Evolutionary conservation across 176 grass and related monocot species (phyloP), one percentile per base, ranked within the genome.

Genomic region (Cocos nucifera): DNA sequence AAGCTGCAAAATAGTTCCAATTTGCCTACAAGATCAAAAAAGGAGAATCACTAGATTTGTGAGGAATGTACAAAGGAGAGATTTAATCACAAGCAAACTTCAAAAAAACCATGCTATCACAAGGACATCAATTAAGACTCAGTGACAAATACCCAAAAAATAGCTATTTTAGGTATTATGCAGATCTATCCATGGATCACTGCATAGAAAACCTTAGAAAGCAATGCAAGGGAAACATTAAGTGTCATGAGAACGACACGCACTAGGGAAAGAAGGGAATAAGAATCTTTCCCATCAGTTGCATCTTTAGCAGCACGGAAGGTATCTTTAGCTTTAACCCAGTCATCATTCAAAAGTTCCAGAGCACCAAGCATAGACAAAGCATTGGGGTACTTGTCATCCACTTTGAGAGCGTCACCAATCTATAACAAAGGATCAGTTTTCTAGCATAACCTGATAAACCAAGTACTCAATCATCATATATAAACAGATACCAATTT

Each of bases 1-100:
- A 54, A 71, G 86, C 91, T 62, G 91, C 91, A 77, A 87, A 96
- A 68, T 96, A 96, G 75, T 96, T 96, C 91, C 91, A 96, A 67
- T 96, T 96, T 17, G 83, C 91, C 89, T 95, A 56, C 23, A 63
- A 23, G 54, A 39, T 35, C 15, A 65, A 25, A 50, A 16, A 23
- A 50, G 50, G 20, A 44, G 35, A 44, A 44, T 44, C 35, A 44
- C 35, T 9, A 44, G 2, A 44, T 44, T 44, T 44, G 9, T 44
- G 35, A 44, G 35, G 10, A 12, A 44, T 12, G 14, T 44, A 44
- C 35, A 44, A 44, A 30, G 4, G 28, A 30, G 28, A 30, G 4
- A 30, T 30, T 21, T 30, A 30, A 30, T 30, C 26, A 30, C 28
- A 30, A 30, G 28, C 4, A 30, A 30, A 6, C 5, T 30, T 30